These are phyloP conservation scores for Thermomucor indicae-seudaticae DNA, from an alignment of 371 early-diverging fungal genomes.

Conservation along the genomic window DNA sequence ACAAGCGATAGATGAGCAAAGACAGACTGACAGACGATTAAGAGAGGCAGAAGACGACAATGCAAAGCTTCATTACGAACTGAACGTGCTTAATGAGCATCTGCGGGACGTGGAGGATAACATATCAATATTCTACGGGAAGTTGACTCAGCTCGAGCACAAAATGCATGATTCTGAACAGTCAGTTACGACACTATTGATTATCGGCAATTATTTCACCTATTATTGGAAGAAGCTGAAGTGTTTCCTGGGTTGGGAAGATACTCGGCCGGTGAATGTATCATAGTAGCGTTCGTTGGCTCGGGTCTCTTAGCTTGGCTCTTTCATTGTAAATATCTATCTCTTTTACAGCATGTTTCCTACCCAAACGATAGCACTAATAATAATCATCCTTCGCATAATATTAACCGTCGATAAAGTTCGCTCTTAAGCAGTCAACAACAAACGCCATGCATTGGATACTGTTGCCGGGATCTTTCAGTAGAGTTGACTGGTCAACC, in stretches of 20 bases:
- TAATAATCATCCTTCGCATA: too few species aligned
- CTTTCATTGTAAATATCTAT: too few species aligned
- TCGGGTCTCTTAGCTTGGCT: too few species aligned
- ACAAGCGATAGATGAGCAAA: conserved; percentile 29
- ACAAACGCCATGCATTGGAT: too few species aligned
- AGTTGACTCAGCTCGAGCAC: conserved; percentile 33
- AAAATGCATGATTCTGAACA: conserved; percentile 47
- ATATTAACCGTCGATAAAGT: too few species aligned
- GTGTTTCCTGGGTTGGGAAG: conserved; percentile 13
- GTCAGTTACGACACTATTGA: conserved; percentile 41
- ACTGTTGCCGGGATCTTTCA: too few species aligned
- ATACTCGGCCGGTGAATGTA: neutral
- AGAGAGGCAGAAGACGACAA: conserved; percentile 37
- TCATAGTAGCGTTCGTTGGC: too few species aligned
- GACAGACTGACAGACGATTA: conserved; percentile 21
- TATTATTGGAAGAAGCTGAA: conserved; percentile 40
- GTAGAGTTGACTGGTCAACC: too few species aligned
- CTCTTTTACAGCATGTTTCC: too few species aligned
- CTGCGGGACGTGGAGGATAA: conserved; percentile 44
- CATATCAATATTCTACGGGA: conserved; percentile 36
- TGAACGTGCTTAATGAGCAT: conserved; percentile 41
- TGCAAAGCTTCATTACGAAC: conserved; percentile 43
- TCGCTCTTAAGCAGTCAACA: too few species aligned
- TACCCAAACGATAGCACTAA: too few species aligned
- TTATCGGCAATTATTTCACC: conserved; percentile 45